These are phyloP conservation scores for Globisporangium cystogenes DNA, from an alignment of 352 stramenopile genomes.

Conservation along the genomic window DNA sequence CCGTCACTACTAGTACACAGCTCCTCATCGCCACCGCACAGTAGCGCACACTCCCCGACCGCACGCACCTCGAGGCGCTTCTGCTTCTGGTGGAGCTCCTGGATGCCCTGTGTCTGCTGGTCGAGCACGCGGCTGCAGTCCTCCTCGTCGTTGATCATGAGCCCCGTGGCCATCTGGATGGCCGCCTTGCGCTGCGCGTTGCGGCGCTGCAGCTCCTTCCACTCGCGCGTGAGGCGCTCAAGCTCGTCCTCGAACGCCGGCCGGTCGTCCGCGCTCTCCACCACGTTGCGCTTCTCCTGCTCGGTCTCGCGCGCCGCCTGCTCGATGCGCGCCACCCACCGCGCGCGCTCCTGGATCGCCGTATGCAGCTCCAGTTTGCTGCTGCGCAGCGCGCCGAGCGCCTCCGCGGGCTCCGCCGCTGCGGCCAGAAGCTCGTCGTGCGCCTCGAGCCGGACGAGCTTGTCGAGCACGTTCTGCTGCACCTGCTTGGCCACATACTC, in stretches of 20 bases:
- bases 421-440: constrained; percentile 32
- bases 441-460: constrained; percentile 54
- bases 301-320: constrained; percentile 37
- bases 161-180: constrained; percentile 59
- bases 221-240: constrained; percentile 41
- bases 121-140: constrained; percentile 70
- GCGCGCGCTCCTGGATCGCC: constrained; percentile 34
- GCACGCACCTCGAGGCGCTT: constrained; percentile 45
- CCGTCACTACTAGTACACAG: background rate
- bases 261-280: constrained; percentile 30
- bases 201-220: constrained; percentile 66
- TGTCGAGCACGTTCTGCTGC: constrained; percentile 69
- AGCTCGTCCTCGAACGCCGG: constrained; percentile 44
- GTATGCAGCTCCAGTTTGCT: constrained; percentile 38
- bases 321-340: constrained; percentile 32
- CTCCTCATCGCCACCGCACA: background rate
- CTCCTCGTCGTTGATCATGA: constrained; percentile 80
- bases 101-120: constrained; percentile 64
- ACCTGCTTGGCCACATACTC: constrained; percentile 57
- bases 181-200: constrained; percentile 68
- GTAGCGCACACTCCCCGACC: background rate
- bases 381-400: constrained; percentile 23
- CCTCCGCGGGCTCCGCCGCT: constrained; percentile 17
- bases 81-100: constrained; percentile 64
- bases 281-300: constrained; percentile 40